These are phyloP conservation scores for Erodium maritimum DNA, from an alignment of 345 rosid genomes.

Conservation along the genomic window DNA sequence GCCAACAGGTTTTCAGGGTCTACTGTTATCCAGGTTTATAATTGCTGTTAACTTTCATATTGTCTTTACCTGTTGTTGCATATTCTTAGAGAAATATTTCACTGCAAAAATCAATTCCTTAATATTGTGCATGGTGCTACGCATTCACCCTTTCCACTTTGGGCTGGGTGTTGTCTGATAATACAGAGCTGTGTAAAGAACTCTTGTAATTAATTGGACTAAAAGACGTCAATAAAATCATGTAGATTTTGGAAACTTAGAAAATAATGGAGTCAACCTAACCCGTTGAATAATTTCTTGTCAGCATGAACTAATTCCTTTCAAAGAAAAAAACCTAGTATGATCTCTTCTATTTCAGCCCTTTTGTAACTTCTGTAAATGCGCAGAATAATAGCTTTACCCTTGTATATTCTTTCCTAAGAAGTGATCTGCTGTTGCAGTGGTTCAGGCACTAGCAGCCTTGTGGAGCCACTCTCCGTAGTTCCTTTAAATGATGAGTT, in stretches of 20 bases:
- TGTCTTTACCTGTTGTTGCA: neutral
- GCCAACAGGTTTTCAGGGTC: constrained; percentile 43
- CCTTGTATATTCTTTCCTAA: constrained; percentile 15
- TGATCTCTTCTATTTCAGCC: neutral
- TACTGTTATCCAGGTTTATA: constrained; percentile 64
- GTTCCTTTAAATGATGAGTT: constrained; percentile 79
- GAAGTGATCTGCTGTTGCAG: constrained; percentile 38
- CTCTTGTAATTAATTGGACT: neutral
- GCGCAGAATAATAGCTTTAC: constrained; percentile 1
- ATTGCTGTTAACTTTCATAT: constrained; percentile 5
- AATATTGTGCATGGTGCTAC: neutral
- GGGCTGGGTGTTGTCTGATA: neutral
- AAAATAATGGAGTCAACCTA: neutral
- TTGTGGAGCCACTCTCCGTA: constrained; percentile 70
- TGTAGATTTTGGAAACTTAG: neutral
- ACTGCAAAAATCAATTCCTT: neutral
- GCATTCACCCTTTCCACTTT: neutral
- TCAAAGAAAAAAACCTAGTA: too few relatives aligned
- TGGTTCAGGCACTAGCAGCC: constrained; percentile 67
- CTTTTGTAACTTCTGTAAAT: neutral
- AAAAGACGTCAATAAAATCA: neutral
- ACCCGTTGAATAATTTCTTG: neutral
- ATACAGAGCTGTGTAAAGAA: neutral
- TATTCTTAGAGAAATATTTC: neutral
- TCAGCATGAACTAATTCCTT: too few relatives aligned